Evolutionary conservation across 208 protist genomes (phyloP).

Genomic region (Acanthamoeba sp.): DNA sequence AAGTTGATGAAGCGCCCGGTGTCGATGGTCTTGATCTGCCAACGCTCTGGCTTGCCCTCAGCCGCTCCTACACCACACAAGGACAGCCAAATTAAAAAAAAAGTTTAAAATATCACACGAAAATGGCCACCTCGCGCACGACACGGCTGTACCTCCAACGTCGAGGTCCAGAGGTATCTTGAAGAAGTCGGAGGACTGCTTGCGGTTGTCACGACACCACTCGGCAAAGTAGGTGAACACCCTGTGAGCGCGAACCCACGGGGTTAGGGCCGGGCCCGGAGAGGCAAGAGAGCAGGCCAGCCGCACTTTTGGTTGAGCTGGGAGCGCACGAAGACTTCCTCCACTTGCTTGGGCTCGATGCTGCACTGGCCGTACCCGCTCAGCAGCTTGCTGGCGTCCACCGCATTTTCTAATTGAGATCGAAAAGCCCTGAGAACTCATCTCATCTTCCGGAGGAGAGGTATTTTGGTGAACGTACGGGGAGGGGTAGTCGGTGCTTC

Average conservation of each 20-base stretch:
- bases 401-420: neutral
- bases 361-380: constrained; percentile 34
- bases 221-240: constrained; percentile 42
- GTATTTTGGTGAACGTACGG: too few relatives aligned
- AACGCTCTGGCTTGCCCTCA: constrained; percentile 10
- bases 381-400: constrained; percentile 25
- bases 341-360: constrained; percentile 30
- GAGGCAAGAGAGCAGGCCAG: neutral
- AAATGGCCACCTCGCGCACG: neutral
- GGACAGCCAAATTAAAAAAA: neutral
- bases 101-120: neutral
- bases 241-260: neutral
- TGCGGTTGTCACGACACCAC: constrained; percentile 20
- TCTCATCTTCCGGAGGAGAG: too few relatives aligned
- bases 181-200: neutral
- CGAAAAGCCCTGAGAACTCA: too few relatives aligned
- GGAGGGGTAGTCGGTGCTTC: too few relatives aligned
- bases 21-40: constrained; percentile 45
- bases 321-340: constrained; percentile 27
- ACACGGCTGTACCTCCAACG: neutral
- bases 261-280: neutral
- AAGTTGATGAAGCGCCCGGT: constrained; percentile 23
- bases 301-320: constrained; percentile 27
- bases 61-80: neutral
- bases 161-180: neutral